Evolutionary conservation across 352 stramenopile species (phyloP).

Genomic region (Hyphochytrium catenoides): DNA sequence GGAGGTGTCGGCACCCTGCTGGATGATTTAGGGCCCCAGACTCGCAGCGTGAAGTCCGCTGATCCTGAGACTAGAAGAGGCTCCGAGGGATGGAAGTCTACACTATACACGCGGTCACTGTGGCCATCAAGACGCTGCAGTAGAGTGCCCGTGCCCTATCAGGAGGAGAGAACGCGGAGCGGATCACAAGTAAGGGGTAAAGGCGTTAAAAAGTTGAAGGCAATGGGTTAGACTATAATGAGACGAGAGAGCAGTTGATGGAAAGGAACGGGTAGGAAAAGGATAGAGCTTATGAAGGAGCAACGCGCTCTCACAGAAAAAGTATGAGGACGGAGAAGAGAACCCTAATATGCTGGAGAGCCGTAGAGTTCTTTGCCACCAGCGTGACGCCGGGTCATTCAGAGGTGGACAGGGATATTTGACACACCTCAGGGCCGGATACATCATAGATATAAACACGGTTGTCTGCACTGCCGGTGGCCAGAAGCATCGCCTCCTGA

Average conservation of each 20-base stretch:
- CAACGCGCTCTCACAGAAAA: no score
- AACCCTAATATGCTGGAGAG: no score
- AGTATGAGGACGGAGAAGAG: no score
- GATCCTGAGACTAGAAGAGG: slow-evolving; percentile 56
- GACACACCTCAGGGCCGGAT: background rate
- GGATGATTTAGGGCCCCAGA: slow-evolving; percentile 43
- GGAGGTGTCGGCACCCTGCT: no score
- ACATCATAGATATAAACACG: slow-evolving; percentile 65
- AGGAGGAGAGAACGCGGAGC: no score
- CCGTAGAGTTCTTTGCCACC: slow-evolving; percentile 21
- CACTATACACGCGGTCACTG: slow-evolving; percentile 60
- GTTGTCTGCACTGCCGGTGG: slow-evolving; percentile 55
- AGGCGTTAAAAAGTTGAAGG: no score
- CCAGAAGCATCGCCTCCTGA: slow-evolving; percentile 40
- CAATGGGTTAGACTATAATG: no score
- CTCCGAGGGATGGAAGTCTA: slow-evolving; percentile 57
- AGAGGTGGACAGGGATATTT: slow-evolving; percentile 3
- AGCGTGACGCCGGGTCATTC: slow-evolving; percentile 20
- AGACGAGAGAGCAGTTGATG: no score
- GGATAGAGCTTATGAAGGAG: no score
- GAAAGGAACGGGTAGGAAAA: no score
- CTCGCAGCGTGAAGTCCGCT: slow-evolving; percentile 55
- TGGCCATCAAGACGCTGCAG: slow-evolving; percentile 59
- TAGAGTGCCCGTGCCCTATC: slow-evolving; percentile 9
- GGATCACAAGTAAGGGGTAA: no score